Base-by-base conservation (phyloP, 192 early-diverging fungal species). In the Linnemannia exigua region DNA sequence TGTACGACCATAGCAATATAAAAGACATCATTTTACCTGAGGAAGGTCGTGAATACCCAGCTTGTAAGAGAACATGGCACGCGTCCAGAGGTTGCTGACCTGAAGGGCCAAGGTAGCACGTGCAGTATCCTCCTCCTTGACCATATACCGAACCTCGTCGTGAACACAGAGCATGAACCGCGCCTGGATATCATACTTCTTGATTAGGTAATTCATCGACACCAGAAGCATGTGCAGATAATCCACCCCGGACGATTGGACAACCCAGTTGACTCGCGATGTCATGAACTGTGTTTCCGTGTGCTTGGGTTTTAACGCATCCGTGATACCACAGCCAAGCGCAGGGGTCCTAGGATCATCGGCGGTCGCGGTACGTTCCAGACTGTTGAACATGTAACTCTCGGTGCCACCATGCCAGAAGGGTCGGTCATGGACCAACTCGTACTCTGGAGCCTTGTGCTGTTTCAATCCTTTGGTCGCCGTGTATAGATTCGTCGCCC, bases 211-310 rank as follows among this genome's bases (percentile, higher is more conserved):
- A 52, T 92, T 82, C 95, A 98, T 96, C 11, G 95, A 94, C 0
- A 96, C 96, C 19, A 99, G 86, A 15, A 99, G 88, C 70, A 99
- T 86, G 81, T 99, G 98, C 14, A 99, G 87, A 81, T 99, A 99
- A 77, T 99, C 98, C 35, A 98, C 98, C 25, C 97, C 98, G 2
- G 97, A 99, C 31, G 97, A 98, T 88, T 99, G 98, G 7, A 99
- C 97, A 1, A 96, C 97, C 98, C 98, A 99, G 85, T 99, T 99
- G 52, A 99, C 90, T 20, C 97, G 92, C 44, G 95, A 97, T 0
- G 96, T 96, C 89, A 96, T 89, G 83, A 93, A 99, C 73, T 94
- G 87, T 36, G 76, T 76, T 22, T 92, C 90, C 28, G 91, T 87
- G 12, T 91, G 87, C 41, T 88, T 87, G 28, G 91, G 91, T 69